Evolutionary conservation across 768 basidiomycete genomes (phyloP).

Genomic region (Cystofilobasidium macerans): DNA sequence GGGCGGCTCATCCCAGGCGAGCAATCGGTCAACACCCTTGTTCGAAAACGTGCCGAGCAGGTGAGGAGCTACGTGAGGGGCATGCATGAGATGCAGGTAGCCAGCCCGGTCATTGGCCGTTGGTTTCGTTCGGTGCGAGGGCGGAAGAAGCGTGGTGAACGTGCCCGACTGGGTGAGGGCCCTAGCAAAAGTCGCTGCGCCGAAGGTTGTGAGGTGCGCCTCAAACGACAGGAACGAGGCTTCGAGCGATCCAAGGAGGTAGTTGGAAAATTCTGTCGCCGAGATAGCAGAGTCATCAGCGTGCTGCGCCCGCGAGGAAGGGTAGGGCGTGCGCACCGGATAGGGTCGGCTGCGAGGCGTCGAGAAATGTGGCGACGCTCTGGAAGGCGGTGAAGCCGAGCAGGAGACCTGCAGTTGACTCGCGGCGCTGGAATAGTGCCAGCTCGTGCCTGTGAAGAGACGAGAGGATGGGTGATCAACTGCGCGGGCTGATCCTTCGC

Average conservation of each 20-base stretch:
- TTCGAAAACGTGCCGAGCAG: slow-evolving; percentile 7
- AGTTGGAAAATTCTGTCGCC: not conserved
- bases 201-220: not conserved
- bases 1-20: not conserved
- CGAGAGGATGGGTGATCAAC: too few species aligned
- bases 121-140: not conserved
- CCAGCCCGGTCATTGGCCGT: not conserved
- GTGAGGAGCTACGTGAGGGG: not conserved
- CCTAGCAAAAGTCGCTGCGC: not conserved
- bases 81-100: not conserved
- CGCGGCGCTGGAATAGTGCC: slow-evolving; percentile 12
- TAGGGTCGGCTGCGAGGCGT: not conserved
- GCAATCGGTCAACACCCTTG: not conserved
- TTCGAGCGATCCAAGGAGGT: not conserved
- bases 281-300: not conserved
- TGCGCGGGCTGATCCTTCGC: too few species aligned
- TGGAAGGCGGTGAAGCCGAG: not conserved
- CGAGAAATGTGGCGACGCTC: not conserved
- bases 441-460: not conserved
- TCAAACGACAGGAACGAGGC: slow-evolving; percentile 8
- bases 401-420: not conserved
- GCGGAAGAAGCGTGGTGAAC: not conserved
- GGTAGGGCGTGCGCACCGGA: not conserved
- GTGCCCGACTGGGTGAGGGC: not conserved
- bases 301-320: not conserved